phyloP scores from a whole-genome alignment of 164 flowering plant species.

The Tinospora cordifolia region DNA sequence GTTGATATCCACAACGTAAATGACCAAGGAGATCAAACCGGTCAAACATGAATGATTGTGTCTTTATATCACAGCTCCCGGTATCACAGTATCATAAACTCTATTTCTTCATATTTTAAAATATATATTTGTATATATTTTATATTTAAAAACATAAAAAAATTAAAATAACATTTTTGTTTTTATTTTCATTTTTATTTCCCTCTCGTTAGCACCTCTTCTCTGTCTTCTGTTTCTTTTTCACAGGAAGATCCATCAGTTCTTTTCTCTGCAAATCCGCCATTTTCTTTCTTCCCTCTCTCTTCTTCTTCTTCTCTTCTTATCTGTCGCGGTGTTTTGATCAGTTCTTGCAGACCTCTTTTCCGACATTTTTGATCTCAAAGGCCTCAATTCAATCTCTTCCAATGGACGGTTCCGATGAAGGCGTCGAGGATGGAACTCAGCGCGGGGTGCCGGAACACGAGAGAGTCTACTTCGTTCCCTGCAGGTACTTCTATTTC shows the following conservation, averaged over 20 bases:
- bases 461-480: slow-evolving; percentile 69
- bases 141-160: too few species aligned
- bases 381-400: slow-evolving; percentile 9
- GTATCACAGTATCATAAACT: too few species aligned
- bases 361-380: slow-evolving; percentile 10
- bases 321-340: slow-evolving; percentile 14
- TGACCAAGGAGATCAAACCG: too few species aligned
- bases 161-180: background rate
- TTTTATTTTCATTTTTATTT: background rate
- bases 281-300: slow-evolving; percentile 19
- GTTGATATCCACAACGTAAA: too few species aligned
- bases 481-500: slow-evolving; percentile 44
- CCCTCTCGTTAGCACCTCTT: slow-evolving; percentile 12
- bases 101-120: too few species aligned
- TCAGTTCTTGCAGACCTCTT: slow-evolving; percentile 10
- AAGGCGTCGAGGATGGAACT: slow-evolving; percentile 28
- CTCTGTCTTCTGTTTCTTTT: slow-evolving; percentile 30
- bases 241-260: slow-evolving; percentile 22
- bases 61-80: too few species aligned
- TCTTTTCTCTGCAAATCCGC: slow-evolving; percentile 35
- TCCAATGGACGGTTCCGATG: slow-evolving; percentile 28
- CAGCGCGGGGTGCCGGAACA: slow-evolving; percentile 26
- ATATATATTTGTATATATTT: too few species aligned
- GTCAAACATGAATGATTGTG: too few species aligned
- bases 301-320: slow-evolving; percentile 18